Conservation (phyloP, 2,329 filamentous ascomycete species). For the Clarireedia sp. region DNA sequence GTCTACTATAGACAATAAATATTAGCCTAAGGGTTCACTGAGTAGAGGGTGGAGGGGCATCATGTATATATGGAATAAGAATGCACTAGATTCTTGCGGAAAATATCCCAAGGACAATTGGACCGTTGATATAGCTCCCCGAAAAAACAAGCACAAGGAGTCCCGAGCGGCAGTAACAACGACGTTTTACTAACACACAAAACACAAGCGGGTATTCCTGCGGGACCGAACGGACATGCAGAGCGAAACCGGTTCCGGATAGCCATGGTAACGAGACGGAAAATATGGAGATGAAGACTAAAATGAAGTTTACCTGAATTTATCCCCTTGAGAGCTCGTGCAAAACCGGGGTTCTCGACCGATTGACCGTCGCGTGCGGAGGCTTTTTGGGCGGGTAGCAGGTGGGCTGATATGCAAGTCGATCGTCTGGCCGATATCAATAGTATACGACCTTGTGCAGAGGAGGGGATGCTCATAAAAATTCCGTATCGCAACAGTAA, state of each 20-base stretch:
- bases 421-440: conserved; percentile 4
- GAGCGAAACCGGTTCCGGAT: neutral
- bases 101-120: neutral
- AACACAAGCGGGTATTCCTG: neutral
- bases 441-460: neutral
- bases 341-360: neutral
- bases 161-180: neutral
- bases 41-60: neutral
- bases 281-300: neutral
- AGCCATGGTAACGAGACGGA: neutral
- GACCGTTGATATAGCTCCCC: neutral
- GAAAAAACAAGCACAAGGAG: neutral
- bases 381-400: neutral
- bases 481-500: neutral
- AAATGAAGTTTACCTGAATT: conserved; percentile 1
- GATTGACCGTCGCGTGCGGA: neutral
- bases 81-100: neutral
- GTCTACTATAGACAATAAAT: neutral
- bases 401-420: conserved; percentile 1
- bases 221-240: neutral
- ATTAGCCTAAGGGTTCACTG: neutral
- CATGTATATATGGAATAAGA: neutral
- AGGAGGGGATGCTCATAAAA: neutral
- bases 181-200: neutral
- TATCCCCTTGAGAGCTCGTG: neutral